Conservation (phyloP, 2,329 filamentous ascomycete species). For the Monilinia fructigena region DNA sequence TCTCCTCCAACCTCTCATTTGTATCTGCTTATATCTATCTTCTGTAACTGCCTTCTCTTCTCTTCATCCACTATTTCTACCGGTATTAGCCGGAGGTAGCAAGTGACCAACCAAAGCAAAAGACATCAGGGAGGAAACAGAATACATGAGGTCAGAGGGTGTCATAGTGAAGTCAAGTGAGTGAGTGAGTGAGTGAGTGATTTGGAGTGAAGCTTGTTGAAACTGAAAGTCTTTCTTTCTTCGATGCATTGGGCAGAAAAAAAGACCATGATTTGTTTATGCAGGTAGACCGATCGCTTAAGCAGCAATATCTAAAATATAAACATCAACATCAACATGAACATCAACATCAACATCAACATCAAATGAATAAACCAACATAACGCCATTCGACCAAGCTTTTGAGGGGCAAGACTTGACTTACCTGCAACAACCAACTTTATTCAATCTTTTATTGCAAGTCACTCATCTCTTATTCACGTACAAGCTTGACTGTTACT, state of each 20-base stretch:
- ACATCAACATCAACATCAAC: not conserved
- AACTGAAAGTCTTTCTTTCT: not conserved
- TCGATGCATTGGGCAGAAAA: not conserved
- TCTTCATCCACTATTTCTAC: not conserved
- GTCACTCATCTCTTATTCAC: not conserved
- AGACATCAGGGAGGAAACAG: not conserved
- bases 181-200: not conserved
- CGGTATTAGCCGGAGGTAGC: not conserved
- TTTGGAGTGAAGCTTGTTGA: not conserved
- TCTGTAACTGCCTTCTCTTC: not conserved
- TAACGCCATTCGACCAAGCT: not conserved
- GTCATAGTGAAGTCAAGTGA: not conserved
- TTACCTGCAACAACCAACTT: not conserved
- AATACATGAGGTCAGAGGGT: not conserved
- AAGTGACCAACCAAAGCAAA: not conserved
- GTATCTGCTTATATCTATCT: not conserved
- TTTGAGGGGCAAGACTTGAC: not conserved
- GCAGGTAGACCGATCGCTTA: not conserved
- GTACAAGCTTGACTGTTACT: not conserved
- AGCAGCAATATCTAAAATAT: not conserved
- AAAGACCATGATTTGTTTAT: constrained; percentile 5
- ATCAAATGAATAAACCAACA: not conserved
- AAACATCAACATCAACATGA: not conserved
- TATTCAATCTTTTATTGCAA: constrained; percentile 2
- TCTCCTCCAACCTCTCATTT: not conserved